phyloP scores from a whole-genome alignment of 2,329 filamentous ascomycete species.

The Xylariaceae sp. region DNA sequence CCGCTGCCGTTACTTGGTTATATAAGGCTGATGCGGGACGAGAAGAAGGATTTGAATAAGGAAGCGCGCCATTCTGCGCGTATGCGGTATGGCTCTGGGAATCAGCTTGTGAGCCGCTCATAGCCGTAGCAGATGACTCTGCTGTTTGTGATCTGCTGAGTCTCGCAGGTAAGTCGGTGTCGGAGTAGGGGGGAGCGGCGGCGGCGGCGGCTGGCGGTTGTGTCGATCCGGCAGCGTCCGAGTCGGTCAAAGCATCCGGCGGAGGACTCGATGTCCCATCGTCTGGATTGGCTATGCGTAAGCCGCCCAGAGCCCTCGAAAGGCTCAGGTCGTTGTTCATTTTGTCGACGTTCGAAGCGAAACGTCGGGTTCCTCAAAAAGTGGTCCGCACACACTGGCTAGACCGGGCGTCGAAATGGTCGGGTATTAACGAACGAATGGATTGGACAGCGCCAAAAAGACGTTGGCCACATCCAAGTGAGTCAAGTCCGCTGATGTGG shows the following conservation, averaged over 20 bases:
- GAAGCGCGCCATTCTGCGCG: conserved; percentile 17
- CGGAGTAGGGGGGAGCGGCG: conserved; percentile 13
- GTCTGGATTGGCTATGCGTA: conserved; percentile 96
- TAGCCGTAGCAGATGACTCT: conserved; percentile 16
- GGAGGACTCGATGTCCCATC: conserved; percentile 47
- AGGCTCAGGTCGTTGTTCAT: conserved; percentile 95
- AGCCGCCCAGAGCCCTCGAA: conserved; percentile 84
- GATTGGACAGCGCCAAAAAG: not conserved
- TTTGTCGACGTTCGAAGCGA: conserved; percentile 13
- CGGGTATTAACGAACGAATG: not conserved
- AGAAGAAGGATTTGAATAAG: conserved; percentile 24
- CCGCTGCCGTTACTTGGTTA: conserved; percentile 19
- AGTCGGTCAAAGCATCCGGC: conserved; percentile 27
- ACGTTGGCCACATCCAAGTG: conserved; percentile 4
- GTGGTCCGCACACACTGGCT: conserved; percentile 1
- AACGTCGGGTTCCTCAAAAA: not conserved
- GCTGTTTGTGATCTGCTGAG: conserved; percentile 16
- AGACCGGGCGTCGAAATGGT: conserved; percentile 5
- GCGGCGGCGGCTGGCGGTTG: conserved; percentile 15
- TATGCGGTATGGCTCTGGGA: conserved; percentile 20
- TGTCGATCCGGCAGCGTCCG: conserved; percentile 20
- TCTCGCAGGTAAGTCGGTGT: conserved; percentile 18
- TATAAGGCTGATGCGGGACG: conserved; percentile 31
- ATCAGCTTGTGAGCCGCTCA: conserved; percentile 20
- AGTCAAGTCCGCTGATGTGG: conserved; percentile 5